Conservation (phyloP, 1,139 yeast genomes). For the Magnusiomyces clavatus region DNA sequence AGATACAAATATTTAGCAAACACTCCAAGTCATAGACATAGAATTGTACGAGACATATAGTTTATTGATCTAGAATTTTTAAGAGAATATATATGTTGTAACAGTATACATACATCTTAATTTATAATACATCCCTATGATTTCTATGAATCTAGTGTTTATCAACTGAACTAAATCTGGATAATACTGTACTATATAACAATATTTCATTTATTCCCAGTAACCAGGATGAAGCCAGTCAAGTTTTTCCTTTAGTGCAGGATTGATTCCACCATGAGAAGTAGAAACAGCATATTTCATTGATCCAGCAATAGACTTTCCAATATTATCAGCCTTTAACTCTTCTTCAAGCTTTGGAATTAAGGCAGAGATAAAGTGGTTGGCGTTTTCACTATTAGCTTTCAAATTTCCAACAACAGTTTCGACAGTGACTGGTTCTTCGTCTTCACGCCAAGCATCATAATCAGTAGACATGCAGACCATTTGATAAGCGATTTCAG, state of each 20-base stretch:
- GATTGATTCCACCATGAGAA: conserved; percentile 63
- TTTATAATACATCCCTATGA: neutral
- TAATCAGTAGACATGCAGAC: conserved; percentile 98
- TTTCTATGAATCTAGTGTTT: neutral
- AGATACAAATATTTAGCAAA: conserved; percentile 19
- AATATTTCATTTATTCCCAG: conserved; percentile 39
- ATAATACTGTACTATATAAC: neutral
- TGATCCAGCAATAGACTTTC: conserved; percentile 61
- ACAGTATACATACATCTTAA: neutral
- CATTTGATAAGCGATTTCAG: conserved; percentile 95
- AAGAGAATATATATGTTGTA: neutral
- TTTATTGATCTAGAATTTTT: too few species aligned
- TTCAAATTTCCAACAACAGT: conserved; percentile 85
- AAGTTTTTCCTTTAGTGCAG: conserved; percentile 68
- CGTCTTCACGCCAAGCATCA: conserved; percentile 95
- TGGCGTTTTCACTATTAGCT: conserved; percentile 85
- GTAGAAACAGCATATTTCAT: conserved; percentile 83
- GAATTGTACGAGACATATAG: conserved; percentile 4
- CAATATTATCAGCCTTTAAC: conserved; percentile 52
- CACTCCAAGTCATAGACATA: conserved; percentile 14
- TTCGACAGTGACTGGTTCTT: conserved; percentile 95
- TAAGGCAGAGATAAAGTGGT: conserved; percentile 60
- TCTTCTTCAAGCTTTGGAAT: conserved; percentile 60
- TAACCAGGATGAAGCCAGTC: conserved; percentile 89
- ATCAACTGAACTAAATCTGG: neutral